These are phyloP conservation scores for Cyclospora cayetanensis DNA, from an alignment of 169 alveolate species.

Conservation along the genomic window DNA sequence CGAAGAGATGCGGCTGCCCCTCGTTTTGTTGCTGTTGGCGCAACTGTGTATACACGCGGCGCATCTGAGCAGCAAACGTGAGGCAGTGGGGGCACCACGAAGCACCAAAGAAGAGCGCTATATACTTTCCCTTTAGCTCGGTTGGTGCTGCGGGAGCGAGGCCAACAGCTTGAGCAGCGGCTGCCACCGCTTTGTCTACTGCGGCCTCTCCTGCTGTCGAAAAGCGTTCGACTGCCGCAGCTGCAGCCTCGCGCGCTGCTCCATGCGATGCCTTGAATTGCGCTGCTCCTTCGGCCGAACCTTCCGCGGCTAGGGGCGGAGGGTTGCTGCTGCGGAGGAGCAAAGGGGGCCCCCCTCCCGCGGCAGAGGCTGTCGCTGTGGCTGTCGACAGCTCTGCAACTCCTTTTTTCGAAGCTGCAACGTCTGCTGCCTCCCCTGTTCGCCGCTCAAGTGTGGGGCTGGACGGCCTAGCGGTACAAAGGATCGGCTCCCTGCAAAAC, in stretches of 20 bases:
- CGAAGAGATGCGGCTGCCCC: conserved; percentile 19
- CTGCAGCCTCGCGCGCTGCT: conserved; percentile 31
- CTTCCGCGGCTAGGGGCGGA: background rate
- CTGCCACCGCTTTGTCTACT: background rate
- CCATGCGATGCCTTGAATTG: background rate
- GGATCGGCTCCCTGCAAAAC: conserved; percentile 1
- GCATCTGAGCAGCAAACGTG: conserved; percentile 20
- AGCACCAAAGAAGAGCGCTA: conserved; percentile 52
- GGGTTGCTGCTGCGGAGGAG: conserved; percentile 34
- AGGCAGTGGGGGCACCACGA: conserved; percentile 63
- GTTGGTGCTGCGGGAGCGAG: conserved; percentile 7
- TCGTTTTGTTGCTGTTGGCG: background rate
- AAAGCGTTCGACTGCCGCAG: background rate
- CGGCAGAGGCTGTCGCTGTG: background rate
- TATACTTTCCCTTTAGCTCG: conserved; percentile 47
- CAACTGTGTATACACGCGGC: conserved; percentile 37
- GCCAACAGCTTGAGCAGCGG: conserved; percentile 6
- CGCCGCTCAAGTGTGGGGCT: background rate
- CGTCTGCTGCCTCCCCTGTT: background rate
- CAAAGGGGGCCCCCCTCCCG: background rate
- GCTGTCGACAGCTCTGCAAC: background rate
- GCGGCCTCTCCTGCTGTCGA: background rate
- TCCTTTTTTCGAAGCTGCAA: background rate
- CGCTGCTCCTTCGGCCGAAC: background rate
- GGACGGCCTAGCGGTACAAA: background rate